phyloP scores from a whole-genome alignment of 306 rosid genomes.

The Trifolium dubium region DNA sequence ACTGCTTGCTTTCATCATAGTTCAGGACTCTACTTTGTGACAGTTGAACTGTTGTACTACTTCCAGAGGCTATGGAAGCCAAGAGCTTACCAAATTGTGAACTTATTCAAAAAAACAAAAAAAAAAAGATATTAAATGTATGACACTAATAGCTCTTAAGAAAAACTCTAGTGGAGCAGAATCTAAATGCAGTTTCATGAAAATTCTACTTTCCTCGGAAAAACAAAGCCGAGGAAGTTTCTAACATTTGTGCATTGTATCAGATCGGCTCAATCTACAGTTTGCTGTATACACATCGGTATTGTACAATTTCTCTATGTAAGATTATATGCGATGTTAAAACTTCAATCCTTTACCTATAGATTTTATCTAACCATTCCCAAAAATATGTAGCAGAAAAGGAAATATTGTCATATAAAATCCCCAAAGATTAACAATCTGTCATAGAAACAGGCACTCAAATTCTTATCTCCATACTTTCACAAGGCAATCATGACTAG shows the following conservation, averaged over 20 bases:
- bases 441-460: background rate
- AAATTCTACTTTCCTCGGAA: background rate
- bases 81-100: background rate
- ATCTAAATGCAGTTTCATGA: background rate
- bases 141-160: background rate
- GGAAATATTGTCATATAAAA: conserved; percentile 4
- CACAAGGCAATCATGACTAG: conserved; percentile 61
- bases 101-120: too few species aligned
- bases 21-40: background rate
- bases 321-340: background rate
- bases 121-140: background rate
- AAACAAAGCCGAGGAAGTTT: background rate
- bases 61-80: background rate
- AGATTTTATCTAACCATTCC: conserved; percentile 12
- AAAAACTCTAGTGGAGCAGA: background rate
- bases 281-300: conserved; percentile 5
- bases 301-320: background rate
- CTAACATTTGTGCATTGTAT: background rate
- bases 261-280: background rate
- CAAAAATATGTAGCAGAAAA: conserved; percentile 25
- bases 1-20: background rate
- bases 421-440: conserved; percentile 7
- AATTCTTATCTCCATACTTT: conserved; percentile 65
- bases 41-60: background rate
- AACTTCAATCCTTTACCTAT: conserved; percentile 4